A percentile compares a stretch with the other conserved stretches of the same genome.
Evolutionary conservation across 306 rosid genomes (phyloP).

Genomic region (Adenanthera pavonina): DNA sequence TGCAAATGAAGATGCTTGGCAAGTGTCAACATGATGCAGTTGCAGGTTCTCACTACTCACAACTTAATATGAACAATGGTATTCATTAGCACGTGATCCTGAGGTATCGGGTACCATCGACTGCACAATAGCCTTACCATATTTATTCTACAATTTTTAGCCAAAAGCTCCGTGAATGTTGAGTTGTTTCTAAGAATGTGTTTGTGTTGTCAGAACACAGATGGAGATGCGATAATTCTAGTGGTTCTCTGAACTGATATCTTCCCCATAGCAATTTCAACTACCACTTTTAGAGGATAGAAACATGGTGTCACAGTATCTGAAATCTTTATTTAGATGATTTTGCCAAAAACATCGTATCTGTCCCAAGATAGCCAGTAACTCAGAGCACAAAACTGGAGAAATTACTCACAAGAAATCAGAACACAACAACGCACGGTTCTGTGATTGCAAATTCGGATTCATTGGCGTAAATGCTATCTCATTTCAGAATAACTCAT

Average conservation of each 20-base stretch:
- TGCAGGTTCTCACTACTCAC: neutral
- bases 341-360: neutral
- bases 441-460: neutral
- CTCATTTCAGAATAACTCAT: neutral
- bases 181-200: neutral
- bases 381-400: neutral
- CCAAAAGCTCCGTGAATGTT: neutral
- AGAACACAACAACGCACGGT: neutral
- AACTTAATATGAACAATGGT: neutral
- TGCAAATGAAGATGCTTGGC: constrained; percentile 15
- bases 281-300: neutral
- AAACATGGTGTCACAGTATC: neutral
- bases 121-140: neutral
- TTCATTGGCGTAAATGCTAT: neutral
- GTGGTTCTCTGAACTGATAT: neutral
- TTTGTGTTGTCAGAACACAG: neutral
- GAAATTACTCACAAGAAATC: constrained; percentile 4
- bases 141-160: constrained; percentile 10
- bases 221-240: neutral
- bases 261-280: neutral
- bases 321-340: neutral
- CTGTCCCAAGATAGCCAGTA: neutral
- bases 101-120: neutral
- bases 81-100: neutral
- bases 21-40: neutral